A percentile compares a stretch with the other conserved stretches of the same genome.
phyloP scores from a whole-genome alignment of 306 rosid species.

The Sechiopsis laciniata region DNA sequence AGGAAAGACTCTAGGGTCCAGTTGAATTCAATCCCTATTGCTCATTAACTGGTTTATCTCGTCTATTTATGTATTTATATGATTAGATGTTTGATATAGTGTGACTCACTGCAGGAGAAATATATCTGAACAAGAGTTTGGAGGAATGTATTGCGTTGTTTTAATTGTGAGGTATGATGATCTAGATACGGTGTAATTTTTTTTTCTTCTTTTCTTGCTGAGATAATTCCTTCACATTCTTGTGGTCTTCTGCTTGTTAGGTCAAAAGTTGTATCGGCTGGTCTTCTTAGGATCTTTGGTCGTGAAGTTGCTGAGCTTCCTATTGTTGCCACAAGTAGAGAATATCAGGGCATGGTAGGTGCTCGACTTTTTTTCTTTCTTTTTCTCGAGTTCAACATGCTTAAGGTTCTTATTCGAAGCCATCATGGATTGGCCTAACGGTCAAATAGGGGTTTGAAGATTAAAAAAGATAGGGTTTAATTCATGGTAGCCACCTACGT shows the following conservation, averaged over 20 bases:
- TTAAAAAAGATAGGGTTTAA: too few relatives aligned
- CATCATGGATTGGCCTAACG: too few relatives aligned
- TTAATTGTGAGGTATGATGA: slow-evolving; percentile 69
- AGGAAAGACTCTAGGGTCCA: not conserved
- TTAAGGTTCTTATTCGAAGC: too few relatives aligned
- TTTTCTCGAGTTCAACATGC: too few relatives aligned
- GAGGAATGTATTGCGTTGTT: slow-evolving; percentile 98
- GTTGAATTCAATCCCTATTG: not conserved
- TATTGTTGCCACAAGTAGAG: slow-evolving; percentile 92
- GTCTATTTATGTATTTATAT: not conserved
- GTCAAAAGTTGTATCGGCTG: slow-evolving; percentile 91
- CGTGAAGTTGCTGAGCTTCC: slow-evolving; percentile 93
- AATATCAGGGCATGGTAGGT: slow-evolving; percentile 86
- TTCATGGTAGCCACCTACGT: too few relatives aligned
- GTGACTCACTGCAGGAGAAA: slow-evolving; percentile 66
- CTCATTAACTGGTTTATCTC: not conserved
- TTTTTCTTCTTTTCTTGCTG: not conserved
- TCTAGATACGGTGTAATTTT: not conserved
- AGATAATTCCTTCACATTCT: slow-evolving; percentile 3
- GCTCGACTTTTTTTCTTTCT: too few relatives aligned
- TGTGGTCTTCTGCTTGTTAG: slow-evolving; percentile 32
- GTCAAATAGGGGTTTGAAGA: too few relatives aligned
- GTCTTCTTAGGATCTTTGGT: slow-evolving; percentile 91
- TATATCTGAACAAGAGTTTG: slow-evolving; percentile 97
- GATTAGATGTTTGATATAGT: not conserved